Base-by-base conservation (phyloP, 768 basidiomycete genomes). In the Mycena kentingensis region DNA sequence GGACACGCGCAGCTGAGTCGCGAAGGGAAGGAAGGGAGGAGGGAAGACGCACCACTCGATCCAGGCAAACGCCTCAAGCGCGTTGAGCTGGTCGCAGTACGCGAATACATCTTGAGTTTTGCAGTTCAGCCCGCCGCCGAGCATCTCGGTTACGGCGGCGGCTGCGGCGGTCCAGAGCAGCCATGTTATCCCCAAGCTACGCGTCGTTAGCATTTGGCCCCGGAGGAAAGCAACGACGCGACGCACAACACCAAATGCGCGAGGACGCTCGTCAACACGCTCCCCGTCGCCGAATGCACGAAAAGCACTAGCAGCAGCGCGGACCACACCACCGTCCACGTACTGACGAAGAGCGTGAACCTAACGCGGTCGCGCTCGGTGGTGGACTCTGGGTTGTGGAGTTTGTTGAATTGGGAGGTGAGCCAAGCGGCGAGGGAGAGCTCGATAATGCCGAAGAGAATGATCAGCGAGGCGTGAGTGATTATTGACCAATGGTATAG, bases 31-130 rank as follows among this genome's bases (percentile, higher is more conserved):
- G 46, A 49, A 32, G 34, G 28, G 19, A n/a, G 18, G 5, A 21
- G 24, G 27, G 39, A 37, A 43, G 18, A 69, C 81, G 55, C 56
- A 88, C 88, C 84, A 88, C 58, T 81, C 78, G 13, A 86, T 62
- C 89, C 90, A 92, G 8, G 86, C 81, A 61, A 91, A 90, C 19
- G 71, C 89, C 63, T 85, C 79, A 2, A 87, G 68, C 4, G 90
- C 87, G 48, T 90, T 90, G 29, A 91, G 71, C 61, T 92, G 90
- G 25, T 80, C 80, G 63, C 90, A 93, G 55, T 90, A 90, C 11
- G 74, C 69, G 55, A 82, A 80, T 12, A 65, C 58, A 12, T 66
- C 67, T 58, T 81, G 71, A 15, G 72, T 78, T 43, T 56, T 63
- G 82, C 89, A 92, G 62, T 88, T 83, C 49, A 88, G 64, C 8